phyloP scores from a whole-genome alignment of 768 basidiomycete genomes.

The Termitomyces sp. region DNA sequence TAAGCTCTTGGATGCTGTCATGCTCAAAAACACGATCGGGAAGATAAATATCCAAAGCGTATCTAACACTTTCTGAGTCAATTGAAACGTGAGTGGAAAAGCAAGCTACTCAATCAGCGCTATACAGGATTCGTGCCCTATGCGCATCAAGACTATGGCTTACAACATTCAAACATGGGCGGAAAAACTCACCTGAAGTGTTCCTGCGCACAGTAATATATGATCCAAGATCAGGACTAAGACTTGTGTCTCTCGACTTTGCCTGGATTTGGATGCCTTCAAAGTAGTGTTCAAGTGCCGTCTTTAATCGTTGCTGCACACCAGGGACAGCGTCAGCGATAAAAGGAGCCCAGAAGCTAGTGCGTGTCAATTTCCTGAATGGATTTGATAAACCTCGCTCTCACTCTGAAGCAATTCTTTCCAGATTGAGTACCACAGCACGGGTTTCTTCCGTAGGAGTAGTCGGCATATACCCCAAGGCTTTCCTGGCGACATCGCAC shows the following conservation, averaged over 20 bases:
- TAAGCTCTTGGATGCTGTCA: slow-evolving; percentile 55
- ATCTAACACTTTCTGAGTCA: slow-evolving; percentile 28
- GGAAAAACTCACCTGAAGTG: slow-evolving; percentile 51
- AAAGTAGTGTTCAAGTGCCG: slow-evolving; percentile 66
- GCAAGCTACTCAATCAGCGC: slow-evolving; percentile 61
- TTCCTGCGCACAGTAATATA: slow-evolving; percentile 75
- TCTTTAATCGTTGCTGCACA: slow-evolving; percentile 64
- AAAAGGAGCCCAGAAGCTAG: slow-evolving; percentile 67
- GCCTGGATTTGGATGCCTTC: slow-evolving; percentile 58
- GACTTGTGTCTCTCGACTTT: slow-evolving; percentile 44
- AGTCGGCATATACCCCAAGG: slow-evolving; percentile 55
- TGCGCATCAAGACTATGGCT: slow-evolving; percentile 1
- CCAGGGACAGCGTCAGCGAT: slow-evolving; percentile 55
- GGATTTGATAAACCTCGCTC: slow-evolving; percentile 22
- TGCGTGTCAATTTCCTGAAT: background rate
- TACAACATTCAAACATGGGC: background rate
- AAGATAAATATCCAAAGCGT: slow-evolving; percentile 35
- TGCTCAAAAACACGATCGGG: slow-evolving; percentile 70
- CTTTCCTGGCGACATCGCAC: slow-evolving; percentile 68
- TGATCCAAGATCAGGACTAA: slow-evolving; percentile 66
- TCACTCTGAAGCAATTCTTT: slow-evolving; percentile 66
- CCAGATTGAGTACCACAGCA: slow-evolving; percentile 46
- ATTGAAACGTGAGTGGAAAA: background rate
- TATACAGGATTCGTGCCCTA: slow-evolving; percentile 70
- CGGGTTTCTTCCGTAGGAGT: slow-evolving; percentile 29